Conservation (phyloP, 768 basidiomycete genomes). For the Chalciporus piperatus region DNA sequence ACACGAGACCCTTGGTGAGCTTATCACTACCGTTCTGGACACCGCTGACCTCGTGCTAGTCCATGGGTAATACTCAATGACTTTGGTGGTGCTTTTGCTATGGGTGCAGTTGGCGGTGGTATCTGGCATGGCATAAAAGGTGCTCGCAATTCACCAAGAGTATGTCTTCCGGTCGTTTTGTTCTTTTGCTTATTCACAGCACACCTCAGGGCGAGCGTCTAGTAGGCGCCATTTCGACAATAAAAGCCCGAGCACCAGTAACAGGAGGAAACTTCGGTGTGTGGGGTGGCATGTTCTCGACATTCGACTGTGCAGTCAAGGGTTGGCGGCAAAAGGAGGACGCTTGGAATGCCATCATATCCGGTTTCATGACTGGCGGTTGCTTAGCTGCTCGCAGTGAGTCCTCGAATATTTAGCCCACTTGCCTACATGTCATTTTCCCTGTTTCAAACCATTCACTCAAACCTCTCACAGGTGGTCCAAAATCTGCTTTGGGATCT, state of each 20-base stretch:
- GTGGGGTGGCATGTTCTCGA: conserved; percentile 98
- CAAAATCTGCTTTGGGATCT: conserved; percentile 85
- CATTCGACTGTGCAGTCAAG: conserved; percentile 98
- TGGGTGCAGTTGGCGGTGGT: conserved; percentile 97
- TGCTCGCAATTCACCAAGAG: conserved; percentile 92
- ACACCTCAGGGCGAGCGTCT: conserved; percentile 83
- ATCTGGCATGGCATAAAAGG: conserved; percentile 99
- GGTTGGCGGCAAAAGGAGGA: conserved; percentile 96
- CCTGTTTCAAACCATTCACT: conserved; percentile 1
- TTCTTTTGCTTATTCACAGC: not conserved
- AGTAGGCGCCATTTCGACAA: conserved; percentile 89
- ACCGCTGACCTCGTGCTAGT: conserved; percentile 40
- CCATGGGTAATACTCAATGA: conserved; percentile 99
- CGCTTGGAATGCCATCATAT: conserved; percentile 98
- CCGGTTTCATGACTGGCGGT: conserved; percentile 98
- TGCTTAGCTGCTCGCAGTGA: conserved; percentile 90
- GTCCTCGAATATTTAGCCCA: conserved; percentile 30
- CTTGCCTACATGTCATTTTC: not conserved
- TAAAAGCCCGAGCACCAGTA: conserved; percentile 97
- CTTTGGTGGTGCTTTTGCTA: conserved; percentile 95
- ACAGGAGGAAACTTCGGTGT: conserved; percentile 96
- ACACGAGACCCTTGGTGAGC: conserved; percentile 88
- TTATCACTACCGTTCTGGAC: not conserved
- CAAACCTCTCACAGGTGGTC: conserved; percentile 64
- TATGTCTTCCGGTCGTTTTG: conserved; percentile 36